Evolutionary conservation across 148 eudicot species (phyloP).

Genomic region (Vaccinium darrowii): DNA sequence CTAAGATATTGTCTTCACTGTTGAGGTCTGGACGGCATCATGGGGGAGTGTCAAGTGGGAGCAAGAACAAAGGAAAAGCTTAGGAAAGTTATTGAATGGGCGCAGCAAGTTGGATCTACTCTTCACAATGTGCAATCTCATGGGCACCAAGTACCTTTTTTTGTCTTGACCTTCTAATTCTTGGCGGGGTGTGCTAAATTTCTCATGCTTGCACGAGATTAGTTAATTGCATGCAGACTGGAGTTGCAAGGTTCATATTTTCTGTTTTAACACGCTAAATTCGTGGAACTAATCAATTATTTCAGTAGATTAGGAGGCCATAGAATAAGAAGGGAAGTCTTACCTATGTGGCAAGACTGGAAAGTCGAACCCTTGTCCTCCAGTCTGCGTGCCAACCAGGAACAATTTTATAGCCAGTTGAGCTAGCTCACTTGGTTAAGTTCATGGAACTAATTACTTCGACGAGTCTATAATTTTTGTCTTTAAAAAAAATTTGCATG

Average conservation of each 20-base stretch:
- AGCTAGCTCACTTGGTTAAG: neutral
- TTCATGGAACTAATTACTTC: neutral
- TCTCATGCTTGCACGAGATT: neutral
- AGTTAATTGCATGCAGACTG: neutral
- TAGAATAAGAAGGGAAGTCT: neutral
- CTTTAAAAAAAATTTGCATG: neutral
- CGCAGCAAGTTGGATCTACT: slow-evolving; percentile 41
- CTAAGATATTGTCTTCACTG: slow-evolving; percentile 8
- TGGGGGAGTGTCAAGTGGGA: slow-evolving; percentile 45
- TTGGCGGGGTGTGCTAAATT: neutral
- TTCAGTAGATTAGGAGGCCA: neutral
- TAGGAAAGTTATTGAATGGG: slow-evolving; percentile 68
- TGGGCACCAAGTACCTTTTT: slow-evolving; percentile 40
- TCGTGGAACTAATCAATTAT: neutral
- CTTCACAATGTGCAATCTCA: slow-evolving; percentile 33
- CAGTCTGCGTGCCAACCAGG: neutral
- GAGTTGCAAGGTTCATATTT: neutral
- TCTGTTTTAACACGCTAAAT: neutral
- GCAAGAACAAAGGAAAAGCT: slow-evolving; percentile 61
- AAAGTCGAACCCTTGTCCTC: neutral
- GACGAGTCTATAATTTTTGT: neutral
- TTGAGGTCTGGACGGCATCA: slow-evolving; percentile 51
- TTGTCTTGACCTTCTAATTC: slow-evolving; percentile 12
- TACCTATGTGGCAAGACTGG: neutral
- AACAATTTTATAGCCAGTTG: neutral